A percentile compares a stretch with the other conserved stretches of the same genome.
Conservation (phyloP, 768 basidiomycete species). For the Amanita phalloides region DNA sequence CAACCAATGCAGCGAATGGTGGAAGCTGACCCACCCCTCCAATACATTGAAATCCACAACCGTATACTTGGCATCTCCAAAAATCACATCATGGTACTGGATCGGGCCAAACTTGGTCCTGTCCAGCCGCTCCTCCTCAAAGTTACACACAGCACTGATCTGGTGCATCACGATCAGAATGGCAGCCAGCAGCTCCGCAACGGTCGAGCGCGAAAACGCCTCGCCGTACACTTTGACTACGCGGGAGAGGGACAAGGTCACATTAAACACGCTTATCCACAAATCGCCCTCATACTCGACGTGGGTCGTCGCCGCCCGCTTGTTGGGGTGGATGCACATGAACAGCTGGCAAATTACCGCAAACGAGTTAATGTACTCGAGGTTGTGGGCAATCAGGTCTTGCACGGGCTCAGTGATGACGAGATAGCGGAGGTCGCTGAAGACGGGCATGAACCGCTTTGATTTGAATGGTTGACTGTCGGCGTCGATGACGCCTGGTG, state of each 20-base stretch:
- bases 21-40: slow-evolving; percentile 82
- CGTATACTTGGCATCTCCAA: slow-evolving; percentile 48
- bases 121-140: slow-evolving; percentile 60
- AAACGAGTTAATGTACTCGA: slow-evolving; percentile 60
- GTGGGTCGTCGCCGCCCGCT: slow-evolving; percentile 70
- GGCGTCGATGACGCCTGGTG: slow-evolving; percentile 45
- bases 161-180: slow-evolving; percentile 61
- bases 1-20: slow-evolving; percentile 88
- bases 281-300: slow-evolving; percentile 96
- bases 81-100: slow-evolving; percentile 53
- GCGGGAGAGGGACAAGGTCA: slow-evolving; percentile 82
- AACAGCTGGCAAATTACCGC: slow-evolving; percentile 78
- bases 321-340: slow-evolving; percentile 89
- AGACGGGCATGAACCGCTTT: slow-evolving; percentile 93
- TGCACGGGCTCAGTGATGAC: slow-evolving; percentile 77
- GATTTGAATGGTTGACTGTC: slow-evolving; percentile 86
- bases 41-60: slow-evolving; percentile 71
- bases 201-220: slow-evolving; percentile 52
- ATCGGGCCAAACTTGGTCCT: slow-evolving; percentile 51
- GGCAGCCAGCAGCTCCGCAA: slow-evolving; percentile 51
- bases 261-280: slow-evolving; percentile 95
- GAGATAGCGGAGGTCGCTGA: slow-evolving; percentile 81
- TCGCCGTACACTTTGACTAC: slow-evolving; percentile 87
- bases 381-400: slow-evolving; percentile 59
- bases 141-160: slow-evolving; percentile 61